These are phyloP conservation scores for Phytophthora pisi DNA, from an alignment of 352 stramenopile species.

Conservation along the genomic window DNA sequence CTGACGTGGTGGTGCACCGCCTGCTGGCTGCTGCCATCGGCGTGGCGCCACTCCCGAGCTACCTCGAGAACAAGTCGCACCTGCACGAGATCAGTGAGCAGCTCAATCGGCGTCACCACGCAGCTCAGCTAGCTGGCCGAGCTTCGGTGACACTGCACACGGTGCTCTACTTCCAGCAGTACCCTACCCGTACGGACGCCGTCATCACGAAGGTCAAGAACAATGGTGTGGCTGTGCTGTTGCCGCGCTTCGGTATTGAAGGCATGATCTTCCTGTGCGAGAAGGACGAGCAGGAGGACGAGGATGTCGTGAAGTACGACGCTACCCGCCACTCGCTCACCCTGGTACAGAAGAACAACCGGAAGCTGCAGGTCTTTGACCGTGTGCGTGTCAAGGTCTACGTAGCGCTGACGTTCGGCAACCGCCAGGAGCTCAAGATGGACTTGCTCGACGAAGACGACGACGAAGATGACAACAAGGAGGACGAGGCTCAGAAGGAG, in stretches of 20 bases:
- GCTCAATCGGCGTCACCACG: conserved; percentile 97
- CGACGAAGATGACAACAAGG: conserved; percentile 27
- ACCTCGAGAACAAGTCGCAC: conserved; percentile 94
- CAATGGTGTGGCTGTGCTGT: conserved; percentile 95
- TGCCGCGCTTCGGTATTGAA: conserved; percentile 99
- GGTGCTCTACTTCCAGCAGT: conserved; percentile 96
- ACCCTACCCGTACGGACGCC: conserved; percentile 82
- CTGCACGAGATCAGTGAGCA: conserved; percentile 96
- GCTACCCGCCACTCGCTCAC: conserved; percentile 60
- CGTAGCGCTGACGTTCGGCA: conserved; percentile 77
- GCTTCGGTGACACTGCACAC: conserved; percentile 98
- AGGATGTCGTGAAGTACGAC: conserved; percentile 64
- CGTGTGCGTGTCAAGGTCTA: conserved; percentile 82
- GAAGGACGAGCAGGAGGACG: conserved; percentile 67
- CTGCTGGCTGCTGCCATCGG: conserved; percentile 96
- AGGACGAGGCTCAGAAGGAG: conserved; percentile 29
- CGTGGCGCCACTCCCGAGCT: conserved; percentile 93
- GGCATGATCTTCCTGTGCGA: conserved; percentile 92
- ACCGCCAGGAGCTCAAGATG: conserved; percentile 87
- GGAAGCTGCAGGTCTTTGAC: conserved; percentile 80
- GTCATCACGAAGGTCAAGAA: conserved; percentile 97
- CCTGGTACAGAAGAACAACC: conserved; percentile 56
- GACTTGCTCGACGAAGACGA: conserved; percentile 63
- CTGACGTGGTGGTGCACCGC: conserved; percentile 98
- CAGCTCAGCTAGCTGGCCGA: conserved; percentile 96